Evolutionary conservation across 805 yeast species (phyloP), one percentile per base, ranked within the genome.

Genomic region (Candida pseudoglaebosa): DNA sequence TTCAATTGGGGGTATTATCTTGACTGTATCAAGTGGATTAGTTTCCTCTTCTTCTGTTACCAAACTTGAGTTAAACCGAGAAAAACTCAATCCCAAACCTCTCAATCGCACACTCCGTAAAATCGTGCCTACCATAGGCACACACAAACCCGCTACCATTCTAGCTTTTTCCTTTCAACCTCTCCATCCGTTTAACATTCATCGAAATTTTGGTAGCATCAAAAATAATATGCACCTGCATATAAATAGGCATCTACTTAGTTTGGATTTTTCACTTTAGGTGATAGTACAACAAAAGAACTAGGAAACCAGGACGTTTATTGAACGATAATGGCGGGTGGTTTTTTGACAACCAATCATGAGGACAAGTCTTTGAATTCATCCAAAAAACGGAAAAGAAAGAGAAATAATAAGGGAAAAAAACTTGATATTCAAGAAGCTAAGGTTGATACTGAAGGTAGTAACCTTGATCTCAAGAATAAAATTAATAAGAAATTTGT

Each of bases 1-100:
- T 16, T 46, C 39, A 9, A 67, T 56, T 4, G 67, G 48, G 2
- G 74, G 74, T 10, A 68, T 61, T 32, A 68, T 61, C 13, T 64
- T 56, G n/a, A 65, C 53, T 6, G 70, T 62, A 17, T 55, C 62
- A 2, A 21, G n/a, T 7, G 68, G 65, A 24, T 28, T 21, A 33
- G 22, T 8, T 38, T 7, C 41, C 14, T 16, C 28, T 13, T 21
- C 22, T 38, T 35, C 34, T 39, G 32, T 38, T 19, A 22, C 26
- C 12, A 12, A 8, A 12, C 10, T 22, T 12, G 26, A 22, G 12
- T 22, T 22, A 8, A 22, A 22, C 12, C 26, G 26, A 8, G 8
- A 8, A 8, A 12, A 22, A 22, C 26, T 8, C 26, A 22, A 22
- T 22, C 10, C 8, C 8, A 22, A 8, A 22, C 10, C 12, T 22